Base-by-base conservation (phyloP, 2,329 filamentous ascomycete genomes). In the Didymella pomorum region DNA sequence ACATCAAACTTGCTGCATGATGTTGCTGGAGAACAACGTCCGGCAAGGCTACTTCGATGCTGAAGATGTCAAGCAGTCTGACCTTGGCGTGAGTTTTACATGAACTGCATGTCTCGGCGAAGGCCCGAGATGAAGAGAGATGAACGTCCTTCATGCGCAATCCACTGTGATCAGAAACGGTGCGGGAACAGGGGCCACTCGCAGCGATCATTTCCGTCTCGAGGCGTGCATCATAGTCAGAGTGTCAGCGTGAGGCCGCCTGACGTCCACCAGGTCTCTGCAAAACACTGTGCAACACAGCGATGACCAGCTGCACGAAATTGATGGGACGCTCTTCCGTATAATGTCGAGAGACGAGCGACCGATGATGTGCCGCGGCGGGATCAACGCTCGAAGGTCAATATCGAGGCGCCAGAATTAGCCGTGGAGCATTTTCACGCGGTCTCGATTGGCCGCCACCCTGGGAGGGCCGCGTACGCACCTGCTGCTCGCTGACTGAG, bases 401-500 rank as follows among this genome's bases (percentile, higher is more conserved):
- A 43, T 39, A 28, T 53, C 31, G 35, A 49, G 31, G 33, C 51
- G 51, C 52, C 31, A 35, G 44, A 52, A 37, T 50, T 47, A 49
- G 60, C 35, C 28, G 28, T 49, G 60, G 56, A 45, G 44, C 29
- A 12, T 37, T 46, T 10, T 16, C 44, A 21, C 28, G 37, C 39
- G 50, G 50, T 25, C 18, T 41, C 25, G 50, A 58, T 54, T 58
- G 56, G 56, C 20, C 52, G 43, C 49, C 49, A 45, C 44, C 37
- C 44, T 37, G 21, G 43, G 16, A 39, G 14, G 55, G 50, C 49
- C 49, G 55, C 55, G 55, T 58, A 52, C 48, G 47, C 55, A 43
- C 23, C 26, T 37, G 23, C 41, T 23, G 33, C 18, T 23, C 25
- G 52, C 48, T 56, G 52, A 48, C 41, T 58, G 53, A 58, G 52